These are phyloP conservation scores for Nicotiana paniculata DNA, from an alignment of 257 asterid species.

Conservation along the genomic window DNA sequence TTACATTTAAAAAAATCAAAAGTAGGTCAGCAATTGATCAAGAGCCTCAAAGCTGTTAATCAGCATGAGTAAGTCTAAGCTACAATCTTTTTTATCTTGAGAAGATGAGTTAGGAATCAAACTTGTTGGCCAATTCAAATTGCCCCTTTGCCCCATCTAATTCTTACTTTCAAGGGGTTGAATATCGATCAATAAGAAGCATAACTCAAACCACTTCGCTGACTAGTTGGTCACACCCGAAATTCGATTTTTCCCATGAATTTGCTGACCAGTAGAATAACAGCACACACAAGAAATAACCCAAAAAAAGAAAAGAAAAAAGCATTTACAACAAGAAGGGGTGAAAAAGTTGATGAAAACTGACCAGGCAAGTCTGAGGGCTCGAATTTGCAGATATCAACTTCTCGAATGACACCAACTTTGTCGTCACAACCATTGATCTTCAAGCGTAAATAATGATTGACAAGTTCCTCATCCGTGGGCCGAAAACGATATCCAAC, in stretches of 20 bases:
- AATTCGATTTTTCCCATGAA: not conserved
- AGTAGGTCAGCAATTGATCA: not conserved
- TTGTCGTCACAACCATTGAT: constrained; percentile 65
- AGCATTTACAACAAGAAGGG: not conserved
- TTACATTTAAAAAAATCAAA: not conserved
- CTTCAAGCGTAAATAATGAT: constrained; percentile 57
- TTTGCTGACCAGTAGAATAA: not conserved
- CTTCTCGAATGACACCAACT: constrained; percentile 64
- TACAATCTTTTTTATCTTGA: not conserved
- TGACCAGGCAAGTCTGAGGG: constrained; percentile 91
- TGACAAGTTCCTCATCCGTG: constrained; percentile 66
- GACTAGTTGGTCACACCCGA: not conserved
- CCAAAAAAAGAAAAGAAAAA: not conserved
- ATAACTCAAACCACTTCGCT: not conserved
- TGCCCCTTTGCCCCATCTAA: not conserved
- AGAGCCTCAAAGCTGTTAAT: not conserved
- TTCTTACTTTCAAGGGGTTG: not conserved
- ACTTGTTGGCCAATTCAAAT: not conserved
- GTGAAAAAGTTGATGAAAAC: not conserved
- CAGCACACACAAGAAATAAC: not conserved
- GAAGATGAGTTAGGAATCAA: not conserved
- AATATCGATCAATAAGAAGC: not conserved
- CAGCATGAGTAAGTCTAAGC: not conserved
- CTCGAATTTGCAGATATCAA: constrained; percentile 87
- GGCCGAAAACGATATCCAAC: constrained; percentile 77